These are phyloP conservation scores for Mucor circinelloides DNA, from an alignment of 371 early-diverging fungal genomes.

Conservation along the genomic window DNA sequence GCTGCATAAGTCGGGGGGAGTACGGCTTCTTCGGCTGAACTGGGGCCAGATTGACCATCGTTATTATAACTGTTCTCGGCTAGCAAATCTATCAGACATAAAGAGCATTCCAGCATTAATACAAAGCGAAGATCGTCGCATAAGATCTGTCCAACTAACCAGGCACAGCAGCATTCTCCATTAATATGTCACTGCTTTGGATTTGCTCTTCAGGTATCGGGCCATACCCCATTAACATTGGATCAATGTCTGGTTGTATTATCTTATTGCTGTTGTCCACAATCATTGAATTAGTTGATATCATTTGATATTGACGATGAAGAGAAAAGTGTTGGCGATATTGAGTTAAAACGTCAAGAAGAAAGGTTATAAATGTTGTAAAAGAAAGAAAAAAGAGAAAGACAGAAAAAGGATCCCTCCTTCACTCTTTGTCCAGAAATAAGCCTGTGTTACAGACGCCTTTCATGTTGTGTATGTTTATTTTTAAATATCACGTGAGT, in stretches of 20 bases:
- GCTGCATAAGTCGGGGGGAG: constrained; percentile 22
- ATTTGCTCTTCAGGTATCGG: neutral
- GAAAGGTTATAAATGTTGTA: neutral
- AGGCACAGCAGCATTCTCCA: neutral
- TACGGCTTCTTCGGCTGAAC: constrained; percentile 18
- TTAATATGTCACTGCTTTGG: neutral
- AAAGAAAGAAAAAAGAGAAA: neutral
- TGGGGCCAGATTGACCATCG: neutral
- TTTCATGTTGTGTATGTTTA: neutral
- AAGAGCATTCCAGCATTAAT: neutral
- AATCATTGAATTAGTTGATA: neutral
- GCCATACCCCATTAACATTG: neutral
- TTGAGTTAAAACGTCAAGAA: neutral
- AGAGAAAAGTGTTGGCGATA: neutral
- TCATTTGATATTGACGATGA: neutral
- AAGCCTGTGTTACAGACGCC: neutral
- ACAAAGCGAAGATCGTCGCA: neutral
- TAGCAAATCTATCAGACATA: constrained; percentile 5
- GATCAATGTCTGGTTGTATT: neutral
- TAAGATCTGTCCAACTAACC: neutral
- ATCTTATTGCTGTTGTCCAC: neutral
- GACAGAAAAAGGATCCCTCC: neutral
- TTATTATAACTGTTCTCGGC: constrained; percentile 7
- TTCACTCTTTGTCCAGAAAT: neutral
- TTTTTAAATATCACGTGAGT: neutral